Evolutionary conservation across 148 eudicot genomes (phyloP), one percentile per base, ranked within the genome.

Genomic region (Vaccinium darrowii): DNA sequence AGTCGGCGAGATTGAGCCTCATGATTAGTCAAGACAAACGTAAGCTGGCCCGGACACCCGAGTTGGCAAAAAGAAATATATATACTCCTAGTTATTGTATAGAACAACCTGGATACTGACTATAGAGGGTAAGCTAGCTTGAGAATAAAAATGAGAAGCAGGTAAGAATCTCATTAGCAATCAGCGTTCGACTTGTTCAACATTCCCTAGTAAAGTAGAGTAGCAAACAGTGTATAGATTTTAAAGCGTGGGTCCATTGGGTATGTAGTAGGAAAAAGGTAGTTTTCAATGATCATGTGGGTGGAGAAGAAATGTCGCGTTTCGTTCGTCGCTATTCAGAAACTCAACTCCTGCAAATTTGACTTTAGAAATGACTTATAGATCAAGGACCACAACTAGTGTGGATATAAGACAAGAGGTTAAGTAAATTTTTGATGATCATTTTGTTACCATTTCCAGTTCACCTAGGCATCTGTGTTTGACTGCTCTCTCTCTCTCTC

Each of bases 381-480:
- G 54, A 50, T 5, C 10, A 60, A 60, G 65, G 65, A 60, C 58
- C 58, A 54, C 65, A 5, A 60, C 60, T 14, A 21, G n/a, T 60
- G 7, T 60, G 65, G 23, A 65, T 23, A 25, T 25, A 67, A 67
- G 15, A 25, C 1, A 65, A n/a, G 30, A 25, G 14, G 6, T n/a
- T 60, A 6, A 62, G n/a, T 62, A 62, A 62, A 1, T 62, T n/a
- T 25, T 62, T 62, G 69, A 21, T 23, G 14, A 23, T 5, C 47
- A 43, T 43, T 23, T 65, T 10, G 11, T 11, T 69, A 69, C 74
- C 43, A 1, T 69, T 27, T 27, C 39, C 74, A 69, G 30, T 27
- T 67, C 73, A 25, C 72, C 73, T 67, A 13, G 73, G 73, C 73
- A 25, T 67, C 36, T 67, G 73, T 67, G 73, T 67, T 67, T 27